phyloP scores from a whole-genome alignment of 169 alveolate species.

The Toxoplasma gondii region DNA sequence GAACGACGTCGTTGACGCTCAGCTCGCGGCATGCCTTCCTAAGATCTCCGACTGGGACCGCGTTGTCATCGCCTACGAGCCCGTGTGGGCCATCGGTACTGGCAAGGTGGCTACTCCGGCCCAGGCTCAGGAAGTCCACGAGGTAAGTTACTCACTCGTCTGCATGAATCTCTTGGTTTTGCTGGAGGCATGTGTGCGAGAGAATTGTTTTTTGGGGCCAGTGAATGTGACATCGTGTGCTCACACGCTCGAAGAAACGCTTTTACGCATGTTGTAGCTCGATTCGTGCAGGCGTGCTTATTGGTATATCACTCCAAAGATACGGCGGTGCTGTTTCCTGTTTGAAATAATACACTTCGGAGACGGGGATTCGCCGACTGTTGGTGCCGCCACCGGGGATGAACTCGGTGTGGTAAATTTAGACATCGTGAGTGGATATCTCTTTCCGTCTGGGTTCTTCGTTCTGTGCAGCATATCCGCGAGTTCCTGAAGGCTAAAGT shows the following conservation, averaged over 20 bases:
- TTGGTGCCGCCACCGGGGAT: too few species aligned
- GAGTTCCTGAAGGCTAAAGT: constrained; percentile 80
- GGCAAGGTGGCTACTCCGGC: constrained; percentile 97
- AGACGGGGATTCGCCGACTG: too few species aligned
- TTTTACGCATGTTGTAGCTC: too few species aligned
- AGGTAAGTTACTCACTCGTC: constrained; percentile 68
- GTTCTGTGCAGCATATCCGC: constrained; percentile 81
- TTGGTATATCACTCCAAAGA: too few species aligned
- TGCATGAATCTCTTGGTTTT: neutral
- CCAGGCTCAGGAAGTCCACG: constrained; percentile 97
- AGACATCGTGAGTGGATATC: too few species aligned
- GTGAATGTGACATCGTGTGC: neutral
- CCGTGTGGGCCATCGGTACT: constrained; percentile 99
- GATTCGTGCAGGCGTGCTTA: too few species aligned
- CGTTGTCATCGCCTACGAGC: constrained; percentile 98
- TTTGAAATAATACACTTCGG: too few species aligned
- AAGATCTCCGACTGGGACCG: constrained; percentile 86
- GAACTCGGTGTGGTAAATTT: too few species aligned
- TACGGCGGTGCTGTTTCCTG: too few species aligned
- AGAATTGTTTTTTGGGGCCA: neutral
- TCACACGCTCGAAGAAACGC: constrained; percentile 25
- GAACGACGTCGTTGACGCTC: constrained; percentile 90
- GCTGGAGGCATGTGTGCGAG: constrained; percentile 23
- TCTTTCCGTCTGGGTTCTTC: neutral
- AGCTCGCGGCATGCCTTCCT: constrained; percentile 84